Base-by-base conservation (phyloP, 2,329 filamentous ascomycete genomes). In the Boeremia exigua region DNA sequence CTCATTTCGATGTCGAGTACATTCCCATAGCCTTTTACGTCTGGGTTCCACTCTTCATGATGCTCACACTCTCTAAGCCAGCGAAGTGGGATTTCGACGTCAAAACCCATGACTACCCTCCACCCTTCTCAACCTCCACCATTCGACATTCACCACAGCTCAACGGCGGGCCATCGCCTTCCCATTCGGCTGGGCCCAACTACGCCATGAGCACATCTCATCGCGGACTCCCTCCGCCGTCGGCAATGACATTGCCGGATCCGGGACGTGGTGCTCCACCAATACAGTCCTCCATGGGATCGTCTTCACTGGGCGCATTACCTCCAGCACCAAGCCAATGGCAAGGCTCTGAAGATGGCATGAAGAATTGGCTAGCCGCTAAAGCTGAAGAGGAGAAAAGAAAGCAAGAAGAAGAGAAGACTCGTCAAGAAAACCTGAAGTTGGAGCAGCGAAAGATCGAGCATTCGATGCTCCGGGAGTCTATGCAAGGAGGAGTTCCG, bases 321-420 rank as follows among this genome's bases (percentile, higher is more conserved):
- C 79, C 80, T 28, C 73, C 75, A 17, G 77, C 78, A 55, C 79
- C 79, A 2, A 67, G 69, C 45, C 78, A 80, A 70, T 82, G 79
- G 79, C 79, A 81, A 66, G 77, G 77, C 50, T 75, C 80, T 37
- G 81, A 83, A 60, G 81, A 83, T 47, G 77, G 78, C 17, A 81
- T 81, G 77, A 79, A 80, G 56, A 79, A 79, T 50, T 83, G 80
- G 79, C 71, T 83, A 19, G 70, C 73, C 10, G 79, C 80, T 17
- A 83, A 81, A 68, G 76, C 80, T 14, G 81, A 83, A 67, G 81
- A 83, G 68, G 81, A 83, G 58, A 79, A 77, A 70, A 75, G 80
- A 54, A 81, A 78, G 70, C 80, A 82, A 71, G 81, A 83, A 67
- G 81, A 83, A 65, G 80, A 83, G 61, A 80, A 76, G 71, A 82